These are phyloP conservation scores for Casaregolazyma suthepensis DNA, from an alignment of 1,139 yeast genomes.

Conservation along the genomic window DNA sequence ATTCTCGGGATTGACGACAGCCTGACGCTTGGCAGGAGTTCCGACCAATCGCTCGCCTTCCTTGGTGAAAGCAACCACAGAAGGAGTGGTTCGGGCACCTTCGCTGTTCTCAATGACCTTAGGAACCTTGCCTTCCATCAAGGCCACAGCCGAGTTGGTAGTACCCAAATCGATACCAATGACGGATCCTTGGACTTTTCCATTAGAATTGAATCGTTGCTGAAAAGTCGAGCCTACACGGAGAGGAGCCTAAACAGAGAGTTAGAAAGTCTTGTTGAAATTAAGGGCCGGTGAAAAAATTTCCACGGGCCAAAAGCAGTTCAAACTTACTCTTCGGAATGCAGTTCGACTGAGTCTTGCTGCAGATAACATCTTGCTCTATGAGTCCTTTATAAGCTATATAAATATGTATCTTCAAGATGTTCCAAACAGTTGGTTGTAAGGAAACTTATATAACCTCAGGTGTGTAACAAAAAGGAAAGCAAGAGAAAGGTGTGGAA, in stretches of 20 bases:
- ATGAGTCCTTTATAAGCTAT: neutral
- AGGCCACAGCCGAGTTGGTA: constrained; percentile 98
- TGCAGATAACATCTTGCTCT: constrained; percentile 12
- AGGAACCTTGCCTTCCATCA: constrained; percentile 96
- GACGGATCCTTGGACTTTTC: constrained; percentile 53
- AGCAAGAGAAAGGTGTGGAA: constrained; percentile 6
- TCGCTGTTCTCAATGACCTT: constrained; percentile 96
- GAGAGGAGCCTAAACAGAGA: constrained; percentile 6
- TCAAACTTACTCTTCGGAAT: constrained; percentile 11
- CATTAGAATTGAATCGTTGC: constrained; percentile 34
- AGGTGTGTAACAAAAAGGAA: neutral
- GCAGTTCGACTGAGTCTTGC: constrained; percentile 15
- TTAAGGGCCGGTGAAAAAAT: neutral
- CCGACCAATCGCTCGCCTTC: constrained; percentile 96
- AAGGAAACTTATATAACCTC: neutral
- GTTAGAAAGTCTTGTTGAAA: neutral
- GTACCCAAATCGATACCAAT: constrained; percentile 99
- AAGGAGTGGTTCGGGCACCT: constrained; percentile 98
- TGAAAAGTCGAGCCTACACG: constrained; percentile 12
- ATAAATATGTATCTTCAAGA: neutral
- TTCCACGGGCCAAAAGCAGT: neutral
- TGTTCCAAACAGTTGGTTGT: neutral
- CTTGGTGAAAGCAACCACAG: constrained; percentile 96
- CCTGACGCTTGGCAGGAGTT: constrained; percentile 98
- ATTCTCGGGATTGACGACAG: constrained; percentile 97